Evolutionary conservation across 257 asterid species (phyloP), one percentile per base, ranked within the genome.

Genomic region (Thymus mandschuricus): DNA sequence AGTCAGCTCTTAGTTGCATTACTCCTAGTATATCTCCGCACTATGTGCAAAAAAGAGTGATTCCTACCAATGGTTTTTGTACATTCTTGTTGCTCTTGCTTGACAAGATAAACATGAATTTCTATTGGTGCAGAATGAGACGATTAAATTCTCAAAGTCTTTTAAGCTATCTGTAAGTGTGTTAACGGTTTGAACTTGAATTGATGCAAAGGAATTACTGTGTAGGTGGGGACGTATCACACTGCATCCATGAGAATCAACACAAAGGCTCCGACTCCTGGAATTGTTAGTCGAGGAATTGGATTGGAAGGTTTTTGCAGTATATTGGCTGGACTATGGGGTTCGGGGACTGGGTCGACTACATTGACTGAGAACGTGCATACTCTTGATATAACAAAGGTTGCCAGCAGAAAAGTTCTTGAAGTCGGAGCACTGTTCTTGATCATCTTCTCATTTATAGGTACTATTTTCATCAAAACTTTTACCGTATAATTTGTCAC

Each of bases 271-370:
- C 99, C 99, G 27, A 88, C 91, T 11, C 94, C 96, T 35, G 90
- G 94, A 61, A 70, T 88, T 76, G 99, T 95, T 73, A 89, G 98
- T 73, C 74, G 99, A 80, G 99, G 97, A 59, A 92, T 89, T 46
- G 99, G 94, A 27, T 55, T 89, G 69, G 99, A 95, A 75, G 99
- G 99, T 49, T 92, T 95, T 78, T 95, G 97, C 85, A 87, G 99
- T 79, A 70, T 92, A 30, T 75, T 95, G 71, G 99, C 98, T 61
- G 99, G 98, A 65, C 96, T 92, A 73, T 95, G 98, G 97, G 99
- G 99, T 51, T 73, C 97, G 15, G 98, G 99, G 66, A 82, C 98
- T 0, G 99, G 98, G 70, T 83, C 97, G 54, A 89, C 97, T 70
- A 89, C 97, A 78, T 81, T 95, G 86, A 88, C 91, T 1, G 99